Evolutionary conservation across 768 basidiomycete genomes (phyloP), one percentile per base, ranked within the genome.

Genomic region (Clitopilus hobsonii): DNA sequence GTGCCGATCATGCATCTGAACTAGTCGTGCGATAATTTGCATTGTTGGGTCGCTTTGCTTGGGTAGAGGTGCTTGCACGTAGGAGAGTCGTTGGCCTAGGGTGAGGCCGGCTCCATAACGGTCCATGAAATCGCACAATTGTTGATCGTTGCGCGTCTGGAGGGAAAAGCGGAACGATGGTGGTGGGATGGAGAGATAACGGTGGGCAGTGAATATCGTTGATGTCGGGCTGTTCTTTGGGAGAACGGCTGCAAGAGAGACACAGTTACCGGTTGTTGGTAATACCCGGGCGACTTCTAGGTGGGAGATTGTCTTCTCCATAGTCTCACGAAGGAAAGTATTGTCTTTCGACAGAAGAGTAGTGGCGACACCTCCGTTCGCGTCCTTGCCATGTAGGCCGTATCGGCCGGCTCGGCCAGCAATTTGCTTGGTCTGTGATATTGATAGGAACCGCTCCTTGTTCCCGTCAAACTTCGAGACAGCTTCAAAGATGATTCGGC

Each of bases 391-490:
- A 36, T 86, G 84, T 38, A 89, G 68, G 2, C 91, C 91, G 67
- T 82, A 98, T 2, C 96, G 88, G 11, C 95, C 96, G 0, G 96
- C 95, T 36, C 96, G 83, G 5, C 95, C 94, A 1, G 89, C 94
- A 48, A 98, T 97, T 67, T 98, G 96, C 67, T 97, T 97, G 66
- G 91, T 82, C 60, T 89, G 86, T 0, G 94, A 90, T 3, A 79
- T 67, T 0, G 89, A 82, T 5, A 98, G 74, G 0, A 69, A 67
- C 3, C 71, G 62, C 7, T 70, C 65, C 14, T 59, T 63, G 16
- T 87, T 87, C 75, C 58, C 69, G 89, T 45, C 41, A 11, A 45
- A 45, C 66, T 98, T 97, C 36, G 66, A 60, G 18, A 93, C 71
- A 1, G 80, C 69, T 50, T 67, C 61, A 13, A 68, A 67, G 24